These are phyloP conservation scores for Brassica cretica DNA, from an alignment of 345 rosid species.

Conservation along the genomic window DNA sequence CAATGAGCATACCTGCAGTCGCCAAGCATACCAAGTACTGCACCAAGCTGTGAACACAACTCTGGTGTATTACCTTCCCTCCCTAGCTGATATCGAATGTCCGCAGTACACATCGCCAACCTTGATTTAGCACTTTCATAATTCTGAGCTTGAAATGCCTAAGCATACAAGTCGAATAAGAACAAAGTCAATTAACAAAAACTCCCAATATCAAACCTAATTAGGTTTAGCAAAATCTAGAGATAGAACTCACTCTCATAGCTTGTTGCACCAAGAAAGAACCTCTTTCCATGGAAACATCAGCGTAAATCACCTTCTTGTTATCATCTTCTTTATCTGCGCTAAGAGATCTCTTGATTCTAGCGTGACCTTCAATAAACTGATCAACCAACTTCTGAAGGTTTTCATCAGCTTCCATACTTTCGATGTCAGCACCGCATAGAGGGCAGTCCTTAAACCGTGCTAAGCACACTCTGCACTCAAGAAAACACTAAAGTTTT, in stretches of 20 bases:
- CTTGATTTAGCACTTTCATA: slow-evolving; percentile 94
- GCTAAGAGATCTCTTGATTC: slow-evolving; percentile 73
- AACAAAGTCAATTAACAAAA: neutral
- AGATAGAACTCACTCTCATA: slow-evolving; percentile 76
- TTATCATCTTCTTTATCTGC: slow-evolving; percentile 55
- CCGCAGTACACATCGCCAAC: slow-evolving; percentile 76
- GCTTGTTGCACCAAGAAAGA: slow-evolving; percentile 97
- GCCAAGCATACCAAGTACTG: slow-evolving; percentile 98
- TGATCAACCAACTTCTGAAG: slow-evolving; percentile 83
- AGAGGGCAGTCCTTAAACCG: slow-evolving; percentile 92
- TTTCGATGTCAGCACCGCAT: slow-evolving; percentile 97
- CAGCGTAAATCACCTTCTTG: slow-evolving; percentile 73
- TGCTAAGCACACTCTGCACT: slow-evolving; percentile 61
- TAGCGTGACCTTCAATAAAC: slow-evolving; percentile 92
- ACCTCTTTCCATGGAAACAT: slow-evolving; percentile 95
- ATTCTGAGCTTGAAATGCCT: slow-evolving; percentile 89
- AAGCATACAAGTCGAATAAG: slow-evolving; percentile 22
- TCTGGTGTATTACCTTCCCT: slow-evolving; percentile 74
- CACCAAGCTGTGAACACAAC: slow-evolving; percentile 97
- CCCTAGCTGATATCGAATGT: slow-evolving; percentile 72
- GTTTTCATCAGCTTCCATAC: slow-evolving; percentile 63
- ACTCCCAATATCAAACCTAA: neutral
- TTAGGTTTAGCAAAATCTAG: neutral
- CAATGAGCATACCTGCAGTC: slow-evolving; percentile 78
- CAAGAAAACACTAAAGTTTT: neutral